Percentiles rank a stretch among this genome's conserved stretches.
Evolutionary conservation across 495 filamentous ascomycete species (phyloP).

Genomic region (Tuber magnatum): DNA sequence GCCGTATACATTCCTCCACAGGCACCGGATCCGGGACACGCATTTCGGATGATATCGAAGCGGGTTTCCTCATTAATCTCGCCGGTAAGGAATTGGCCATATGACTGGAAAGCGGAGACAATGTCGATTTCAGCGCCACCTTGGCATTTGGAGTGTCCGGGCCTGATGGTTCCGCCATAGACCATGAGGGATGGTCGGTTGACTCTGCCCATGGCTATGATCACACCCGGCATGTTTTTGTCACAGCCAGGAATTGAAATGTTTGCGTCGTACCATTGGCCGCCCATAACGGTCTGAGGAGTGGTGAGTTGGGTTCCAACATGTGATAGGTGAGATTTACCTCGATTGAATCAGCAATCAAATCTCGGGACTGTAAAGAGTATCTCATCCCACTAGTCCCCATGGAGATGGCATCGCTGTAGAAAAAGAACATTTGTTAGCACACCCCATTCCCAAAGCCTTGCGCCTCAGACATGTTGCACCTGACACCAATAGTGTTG

Average conservation of each 20-base stretch:
- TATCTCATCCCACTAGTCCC: constrained; percentile 86
- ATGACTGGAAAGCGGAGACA: constrained; percentile 94
- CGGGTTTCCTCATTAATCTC: constrained; percentile 85
- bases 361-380: constrained; percentile 83
- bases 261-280: constrained; percentile 99
- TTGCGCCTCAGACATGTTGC: constrained; percentile 43
- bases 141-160: constrained; percentile 68
- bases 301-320: constrained; percentile 1
- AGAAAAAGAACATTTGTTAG: background rate
- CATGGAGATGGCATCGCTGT: constrained; percentile 66
- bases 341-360: constrained; percentile 96
- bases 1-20: constrained; percentile 99
- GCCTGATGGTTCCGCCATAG: constrained; percentile 90
- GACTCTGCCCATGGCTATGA: constrained; percentile 94
- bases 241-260: constrained; percentile 98
- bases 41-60: constrained; percentile 89
- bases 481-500: constrained; percentile 93
- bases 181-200: constrained; percentile 95
- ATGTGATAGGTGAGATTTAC: constrained; percentile 4
- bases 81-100: constrained; percentile 86
- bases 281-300: constrained; percentile 92
- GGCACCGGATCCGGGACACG: constrained; percentile 85
- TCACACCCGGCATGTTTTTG: constrained; percentile 99
- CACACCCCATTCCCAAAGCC: background rate
- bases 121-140: constrained; percentile 80